Evolutionary conservation across 1,139 yeast genomes (phyloP), one percentile per base, ranked within the genome.

Genomic region (Blastobotrys apis): DNA sequence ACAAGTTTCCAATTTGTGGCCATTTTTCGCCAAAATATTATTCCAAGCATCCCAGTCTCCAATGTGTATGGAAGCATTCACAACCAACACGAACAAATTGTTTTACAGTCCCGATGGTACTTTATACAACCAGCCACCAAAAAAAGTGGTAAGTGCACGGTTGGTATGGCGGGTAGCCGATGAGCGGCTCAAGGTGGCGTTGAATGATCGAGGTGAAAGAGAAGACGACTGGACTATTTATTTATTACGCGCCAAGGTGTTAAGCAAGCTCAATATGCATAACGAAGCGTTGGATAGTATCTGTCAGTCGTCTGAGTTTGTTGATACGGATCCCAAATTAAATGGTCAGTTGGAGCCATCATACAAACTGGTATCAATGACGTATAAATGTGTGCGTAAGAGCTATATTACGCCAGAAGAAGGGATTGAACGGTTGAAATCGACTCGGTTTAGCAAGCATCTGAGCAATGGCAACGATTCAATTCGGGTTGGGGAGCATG

Each of bases 281-380:
- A 31, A 34, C 3, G 38, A 39, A 21, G 33, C 43, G 3, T 13
- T 69, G 35, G 52, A 54, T 3, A 44, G 49, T 13, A 51, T 59
- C 22, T 34, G 48, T 5, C 40, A 49, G 15, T 58, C 71, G 1
- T 49, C 61, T 8, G 43, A 41, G 12, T 50, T 71, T 2, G 76
- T 81, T 1, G 58, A 60, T 42, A 47, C 47, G 23, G 62, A 64
- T 15, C 59, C 67, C 4, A 65, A 69, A 20, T 69, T 73, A n/a
- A 92, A 59, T 4, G 31, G 73, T 1, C 67, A 80, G 3, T 63
- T 86, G 33, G 95, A 86, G 55, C 90, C 95, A 0, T 86, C 81
- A 58, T 87, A 87, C 57, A 69, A 73, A 42, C 59, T 83, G 12
- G 74, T 84, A 29, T 72, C 88, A 0, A 52, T 76, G 41, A 58